These are phyloP conservation scores for Mycena polygramma DNA, from an alignment of 768 basidiomycete species.

Conservation along the genomic window DNA sequence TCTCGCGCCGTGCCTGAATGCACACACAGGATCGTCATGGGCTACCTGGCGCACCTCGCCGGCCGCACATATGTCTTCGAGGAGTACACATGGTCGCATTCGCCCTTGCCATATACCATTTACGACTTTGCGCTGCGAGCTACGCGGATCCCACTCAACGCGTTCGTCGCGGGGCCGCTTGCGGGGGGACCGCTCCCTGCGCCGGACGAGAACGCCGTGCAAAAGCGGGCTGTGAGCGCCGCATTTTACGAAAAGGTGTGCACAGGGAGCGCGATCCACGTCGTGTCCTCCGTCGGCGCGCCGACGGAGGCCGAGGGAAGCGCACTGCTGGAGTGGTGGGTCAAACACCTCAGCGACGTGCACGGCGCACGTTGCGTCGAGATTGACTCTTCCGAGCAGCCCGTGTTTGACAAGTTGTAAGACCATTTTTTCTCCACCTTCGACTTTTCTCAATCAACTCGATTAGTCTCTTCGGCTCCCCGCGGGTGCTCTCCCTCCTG, in stretches of 20 bases:
- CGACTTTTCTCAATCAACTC: background rate
- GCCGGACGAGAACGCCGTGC: slow-evolving; percentile 33
- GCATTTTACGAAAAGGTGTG: slow-evolving; percentile 66
- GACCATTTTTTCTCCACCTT: slow-evolving; percentile 37
- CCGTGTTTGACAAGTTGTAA: slow-evolving; percentile 65
- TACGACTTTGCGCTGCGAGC: slow-evolving; percentile 68
- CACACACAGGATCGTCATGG: slow-evolving; percentile 57
- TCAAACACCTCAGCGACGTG: slow-evolving; percentile 49
- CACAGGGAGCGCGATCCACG: slow-evolving; percentile 49
- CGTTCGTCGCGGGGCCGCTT: slow-evolving; percentile 68
- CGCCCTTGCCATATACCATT: slow-evolving; percentile 65
- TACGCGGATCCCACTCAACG: slow-evolving; percentile 67
- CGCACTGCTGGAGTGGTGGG: slow-evolving; percentile 66
- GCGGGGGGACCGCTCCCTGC: slow-evolving; percentile 59
- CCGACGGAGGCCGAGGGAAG: slow-evolving; percentile 56
- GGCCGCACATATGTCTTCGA: slow-evolving; percentile 73
- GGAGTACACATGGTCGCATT: slow-evolving; percentile 72
- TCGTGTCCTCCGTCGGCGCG: slow-evolving; percentile 51
- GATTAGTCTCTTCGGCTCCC: slow-evolving; percentile 61
- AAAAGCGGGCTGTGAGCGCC: slow-evolving; percentile 57
- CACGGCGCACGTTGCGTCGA: slow-evolving; percentile 57
- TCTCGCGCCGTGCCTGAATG: background rate
- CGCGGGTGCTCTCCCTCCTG: slow-evolving; percentile 57
- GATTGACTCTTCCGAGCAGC: slow-evolving; percentile 53
- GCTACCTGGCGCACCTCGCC: slow-evolving; percentile 63